Percentiles rank a stretch among this genome's conserved stretches.
Conservation (phyloP, 2,329 filamentous ascomycete species). For the Paraphaeosphaeria sporulosa region DNA sequence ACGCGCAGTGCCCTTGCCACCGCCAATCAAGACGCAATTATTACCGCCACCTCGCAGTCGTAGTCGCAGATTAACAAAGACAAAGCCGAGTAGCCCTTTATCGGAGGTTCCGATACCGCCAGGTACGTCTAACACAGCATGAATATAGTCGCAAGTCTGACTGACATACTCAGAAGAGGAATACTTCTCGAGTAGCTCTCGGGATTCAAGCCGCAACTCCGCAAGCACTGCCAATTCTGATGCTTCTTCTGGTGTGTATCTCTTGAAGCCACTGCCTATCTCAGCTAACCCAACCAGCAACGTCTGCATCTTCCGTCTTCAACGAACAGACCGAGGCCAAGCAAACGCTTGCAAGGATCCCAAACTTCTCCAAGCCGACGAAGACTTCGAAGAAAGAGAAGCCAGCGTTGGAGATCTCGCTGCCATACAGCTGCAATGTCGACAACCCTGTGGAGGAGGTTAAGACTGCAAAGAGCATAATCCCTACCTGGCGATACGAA, state of each 20-base stretch:
- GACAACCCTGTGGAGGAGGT: conserved; percentile 8
- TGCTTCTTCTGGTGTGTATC: conserved; percentile 15
- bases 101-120: background rate
- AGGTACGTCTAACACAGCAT: background rate
- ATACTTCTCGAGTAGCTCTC: conserved; percentile 17
- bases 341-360: background rate
- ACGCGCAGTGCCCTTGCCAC: conserved; percentile 11
- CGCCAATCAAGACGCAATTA: background rate
- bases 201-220: conserved; percentile 14
- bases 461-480: conserved; percentile 12
- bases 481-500: conserved; percentile 22
- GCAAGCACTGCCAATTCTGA: conserved; percentile 11
- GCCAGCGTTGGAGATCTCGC: conserved; percentile 16
- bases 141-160: background rate
- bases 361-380: conserved; percentile 12
- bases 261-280: background rate
- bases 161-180: conserved; percentile 15
- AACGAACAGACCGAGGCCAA: conserved; percentile 7
- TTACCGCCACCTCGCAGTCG: conserved; percentile 5
- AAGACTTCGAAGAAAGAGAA: conserved; percentile 6
- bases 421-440: conserved; percentile 14
- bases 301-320: conserved; percentile 1
- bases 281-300: conserved; percentile 3
- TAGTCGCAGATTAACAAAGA: conserved; percentile 5
- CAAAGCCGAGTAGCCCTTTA: background rate